Conservation (phyloP, 2,329 filamentous ascomycete species). For the Aspergillus sclerotialis region DNA sequence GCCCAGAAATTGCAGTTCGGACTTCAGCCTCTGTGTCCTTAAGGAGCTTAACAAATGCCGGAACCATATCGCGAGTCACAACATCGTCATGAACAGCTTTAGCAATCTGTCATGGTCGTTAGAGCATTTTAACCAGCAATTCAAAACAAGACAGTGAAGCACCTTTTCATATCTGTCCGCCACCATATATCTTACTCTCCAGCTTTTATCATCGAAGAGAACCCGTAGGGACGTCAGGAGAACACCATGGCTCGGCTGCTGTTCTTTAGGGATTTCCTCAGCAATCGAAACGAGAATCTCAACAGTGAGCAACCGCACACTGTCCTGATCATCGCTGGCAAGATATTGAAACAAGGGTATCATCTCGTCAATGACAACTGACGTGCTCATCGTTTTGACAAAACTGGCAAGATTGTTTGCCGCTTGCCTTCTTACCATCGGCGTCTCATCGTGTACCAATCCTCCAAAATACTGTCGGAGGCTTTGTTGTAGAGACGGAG, state of each 20-base stretch:
- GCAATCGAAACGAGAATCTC: slow-evolving; percentile 95
- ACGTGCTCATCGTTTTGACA: slow-evolving; percentile 89
- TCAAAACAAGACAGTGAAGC: slow-evolving; percentile 9
- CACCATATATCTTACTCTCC: slow-evolving; percentile 98
- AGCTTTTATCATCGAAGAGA: slow-evolving; percentile 98
- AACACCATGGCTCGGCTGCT: slow-evolving; percentile 93
- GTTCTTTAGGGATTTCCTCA: slow-evolving; percentile 95
- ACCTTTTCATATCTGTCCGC: slow-evolving; percentile 98
- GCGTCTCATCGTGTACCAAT: slow-evolving; percentile 95
- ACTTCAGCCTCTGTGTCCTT: slow-evolving; percentile 98
- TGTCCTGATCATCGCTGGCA: slow-evolving; percentile 94
- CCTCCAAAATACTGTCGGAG: slow-evolving; percentile 86
- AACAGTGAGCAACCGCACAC: slow-evolving; percentile 88
- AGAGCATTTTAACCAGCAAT: slow-evolving; percentile 4
- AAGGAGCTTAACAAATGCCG: slow-evolving; percentile 92
- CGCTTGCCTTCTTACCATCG: slow-evolving; percentile 95
- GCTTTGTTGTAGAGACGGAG: slow-evolving; percentile 78
- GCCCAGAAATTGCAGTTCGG: slow-evolving; percentile 89
- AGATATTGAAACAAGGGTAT: slow-evolving; percentile 98
- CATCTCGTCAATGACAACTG: slow-evolving; percentile 95
- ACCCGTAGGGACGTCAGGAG: slow-evolving; percentile 82
- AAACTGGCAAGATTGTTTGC: slow-evolving; percentile 97
- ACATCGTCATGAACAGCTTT: slow-evolving; percentile 98
- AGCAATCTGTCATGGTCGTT: slow-evolving; percentile 60
- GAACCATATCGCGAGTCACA: slow-evolving; percentile 85